These are phyloP conservation scores for Fusarium torulosum DNA, from an alignment of 2,329 filamentous ascomycete species.

Conservation along the genomic window DNA sequence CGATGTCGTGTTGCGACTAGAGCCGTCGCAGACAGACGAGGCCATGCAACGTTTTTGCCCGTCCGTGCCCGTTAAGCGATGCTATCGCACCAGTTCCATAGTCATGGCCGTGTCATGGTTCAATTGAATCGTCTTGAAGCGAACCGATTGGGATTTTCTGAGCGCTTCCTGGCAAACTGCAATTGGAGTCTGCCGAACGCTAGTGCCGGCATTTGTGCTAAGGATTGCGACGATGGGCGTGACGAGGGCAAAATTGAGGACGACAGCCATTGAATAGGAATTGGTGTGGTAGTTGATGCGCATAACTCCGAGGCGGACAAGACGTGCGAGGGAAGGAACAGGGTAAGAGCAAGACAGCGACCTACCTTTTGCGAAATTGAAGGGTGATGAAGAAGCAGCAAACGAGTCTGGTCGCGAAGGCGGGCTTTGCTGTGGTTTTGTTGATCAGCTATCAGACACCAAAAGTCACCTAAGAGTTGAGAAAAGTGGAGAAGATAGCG, in stretches of 20 bases:
- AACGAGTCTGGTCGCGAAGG: slow-evolving; percentile 45
- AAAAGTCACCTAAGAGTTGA: slow-evolving; percentile 43
- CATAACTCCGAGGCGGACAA: slow-evolving; percentile 14
- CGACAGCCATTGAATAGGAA: slow-evolving; percentile 19
- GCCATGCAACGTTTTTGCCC: neutral
- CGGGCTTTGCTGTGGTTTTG: slow-evolving; percentile 50
- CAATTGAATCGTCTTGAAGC: slow-evolving; percentile 24
- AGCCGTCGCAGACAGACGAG: neutral
- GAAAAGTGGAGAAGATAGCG: slow-evolving; percentile 47
- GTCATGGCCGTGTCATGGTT: slow-evolving; percentile 12
- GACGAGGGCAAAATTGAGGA: slow-evolving; percentile 24
- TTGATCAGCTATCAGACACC: slow-evolving; percentile 47
- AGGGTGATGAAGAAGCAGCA: slow-evolving; percentile 51
- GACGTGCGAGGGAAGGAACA: slow-evolving; percentile 11
- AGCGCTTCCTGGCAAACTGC: slow-evolving; percentile 28
- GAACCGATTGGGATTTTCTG: slow-evolving; percentile 13
- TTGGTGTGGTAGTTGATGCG: slow-evolving; percentile 25
- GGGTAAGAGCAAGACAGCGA: slow-evolving; percentile 9
- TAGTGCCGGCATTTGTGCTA: slow-evolving; percentile 18
- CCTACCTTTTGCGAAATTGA: slow-evolving; percentile 48
- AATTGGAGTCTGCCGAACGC: slow-evolving; percentile 22
- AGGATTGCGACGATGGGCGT: slow-evolving; percentile 28
- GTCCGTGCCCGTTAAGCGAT: slow-evolving; percentile 22
- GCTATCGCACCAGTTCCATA: slow-evolving; percentile 24
- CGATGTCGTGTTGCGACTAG: slow-evolving; percentile 1